Evolutionary conservation across 2,329 filamentous ascomycete genomes (phyloP), one percentile per base, ranked within the genome.

Genomic region (Thielaviopsis ethacetica): DNA sequence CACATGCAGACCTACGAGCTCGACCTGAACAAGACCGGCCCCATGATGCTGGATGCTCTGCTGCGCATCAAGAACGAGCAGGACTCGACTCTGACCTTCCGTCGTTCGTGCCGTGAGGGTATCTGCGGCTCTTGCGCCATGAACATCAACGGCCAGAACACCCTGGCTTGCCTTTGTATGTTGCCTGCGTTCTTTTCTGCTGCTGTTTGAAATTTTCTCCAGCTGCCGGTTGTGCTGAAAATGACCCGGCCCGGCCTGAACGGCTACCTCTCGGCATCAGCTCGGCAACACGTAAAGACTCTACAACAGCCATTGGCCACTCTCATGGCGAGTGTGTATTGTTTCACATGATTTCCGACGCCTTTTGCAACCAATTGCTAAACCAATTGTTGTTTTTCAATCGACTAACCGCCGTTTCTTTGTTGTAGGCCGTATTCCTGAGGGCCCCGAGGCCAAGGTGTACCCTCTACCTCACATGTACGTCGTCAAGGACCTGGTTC

Each of bases 121-220:
- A 98, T 98, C 69, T 98, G 93, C 71, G 93, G 93, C 65, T 95
- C 88, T 73, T 98, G 93, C 72, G 93, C 93, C 65, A 98, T 98
- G 93, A 98, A 98, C 80, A 97, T 98, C 72, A 94, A 97, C 72
- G 93, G 93, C 72, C 87, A 94, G 68, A 98, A 98, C 78, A 98
- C 93, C 60, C 76, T 98, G 68, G 93, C 93, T 66, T 98, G 93
- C 75, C 77, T 98, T 70, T 98, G 93, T 95, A 88, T 67, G 86
- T 83, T 44, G 41, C 41, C 19, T 15, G 34, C 24, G n/a, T 13
- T 19, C 30, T 58, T 22, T n/a, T 57, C 24, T 58, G 49, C 47
- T 49, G 26, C 22, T 53, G 17, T 44, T 22, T 59, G 47, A 26
- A n/a, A 41, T 30, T 19, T 21, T 54, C 26, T 49, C 52, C 17